A percentile compares a stretch with the other conserved stretches of the same genome.
phyloP scores from a whole-genome alignment of 1,139 yeast genomes.

The Taiozyma sp. region DNA sequence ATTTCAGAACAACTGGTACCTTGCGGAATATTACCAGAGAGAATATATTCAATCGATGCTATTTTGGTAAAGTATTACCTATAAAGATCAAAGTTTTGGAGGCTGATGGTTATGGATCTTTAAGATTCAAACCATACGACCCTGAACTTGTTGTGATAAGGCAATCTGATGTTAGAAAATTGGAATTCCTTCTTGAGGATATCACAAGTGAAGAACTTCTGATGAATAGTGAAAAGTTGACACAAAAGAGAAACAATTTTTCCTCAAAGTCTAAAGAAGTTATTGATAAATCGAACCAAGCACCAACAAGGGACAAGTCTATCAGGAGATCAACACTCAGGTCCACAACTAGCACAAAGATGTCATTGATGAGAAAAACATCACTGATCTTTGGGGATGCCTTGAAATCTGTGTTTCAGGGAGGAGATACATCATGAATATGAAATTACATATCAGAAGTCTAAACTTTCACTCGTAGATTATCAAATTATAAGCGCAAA shows the following conservation, averaged over 20 bases:
- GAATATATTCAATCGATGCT: constrained; percentile 14
- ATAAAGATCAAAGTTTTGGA: constrained; percentile 9
- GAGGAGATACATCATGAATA: background rate
- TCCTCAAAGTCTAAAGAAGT: background rate
- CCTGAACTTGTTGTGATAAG: constrained; percentile 4
- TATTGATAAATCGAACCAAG: background rate
- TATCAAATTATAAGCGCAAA: background rate
- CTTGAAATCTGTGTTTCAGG: constrained; percentile 12
- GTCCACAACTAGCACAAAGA: background rate
- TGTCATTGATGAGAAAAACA: constrained; percentile 18
- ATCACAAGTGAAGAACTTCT: constrained; percentile 23
- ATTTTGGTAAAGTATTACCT: constrained; percentile 17
- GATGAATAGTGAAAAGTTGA: background rate
- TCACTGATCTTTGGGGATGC: constrained; percentile 19
- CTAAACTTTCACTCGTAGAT: background rate
- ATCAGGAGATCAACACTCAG: background rate
- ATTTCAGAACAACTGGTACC: background rate
- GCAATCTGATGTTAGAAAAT: constrained; percentile 9
- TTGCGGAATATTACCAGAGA: background rate
- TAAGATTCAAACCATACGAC: constrained; percentile 4
- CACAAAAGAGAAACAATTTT: background rate
- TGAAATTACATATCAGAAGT: background rate
- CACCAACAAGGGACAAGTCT: background rate
- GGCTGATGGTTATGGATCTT: constrained; percentile 5
- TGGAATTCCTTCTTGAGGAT: constrained; percentile 18